Percentiles rank a stretch among this genome's conserved stretches.
These are phyloP conservation scores for Phytophthora sp. DNA, from an alignment of 352 stramenopile genomes.

Conservation along the genomic window DNA sequence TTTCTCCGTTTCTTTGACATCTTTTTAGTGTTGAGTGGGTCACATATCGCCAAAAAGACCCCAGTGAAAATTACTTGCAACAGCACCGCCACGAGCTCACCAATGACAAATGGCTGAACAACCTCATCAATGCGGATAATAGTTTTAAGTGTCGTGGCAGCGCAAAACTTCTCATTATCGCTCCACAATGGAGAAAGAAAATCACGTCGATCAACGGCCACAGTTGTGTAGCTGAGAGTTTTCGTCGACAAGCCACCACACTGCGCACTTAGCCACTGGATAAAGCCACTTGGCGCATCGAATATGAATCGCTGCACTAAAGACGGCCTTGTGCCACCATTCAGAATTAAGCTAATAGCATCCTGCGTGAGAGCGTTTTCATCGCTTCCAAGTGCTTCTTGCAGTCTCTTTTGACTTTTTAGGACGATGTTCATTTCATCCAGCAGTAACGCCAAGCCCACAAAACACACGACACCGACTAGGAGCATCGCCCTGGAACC, in stretches of 20 bases:
- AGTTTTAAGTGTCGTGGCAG: neutral
- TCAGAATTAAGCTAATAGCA: slow-evolving; percentile 37
- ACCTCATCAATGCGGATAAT: slow-evolving; percentile 10
- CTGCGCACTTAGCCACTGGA: slow-evolving; percentile 40
- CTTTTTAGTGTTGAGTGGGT: slow-evolving; percentile 1
- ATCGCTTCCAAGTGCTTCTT: neutral
- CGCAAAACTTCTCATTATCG: slow-evolving; percentile 11
- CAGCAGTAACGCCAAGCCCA: slow-evolving; percentile 23
- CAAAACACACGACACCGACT: slow-evolving; percentile 7
- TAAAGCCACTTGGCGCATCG: slow-evolving; percentile 50
- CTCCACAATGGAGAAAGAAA: slow-evolving; percentile 47
- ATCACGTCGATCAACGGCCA: slow-evolving; percentile 6
- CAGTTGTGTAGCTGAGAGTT: slow-evolving; percentile 1
- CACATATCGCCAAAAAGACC: slow-evolving; percentile 12
- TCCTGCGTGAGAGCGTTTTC: slow-evolving; percentile 23
- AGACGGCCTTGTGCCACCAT: slow-evolving; percentile 42
- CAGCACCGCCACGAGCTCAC: slow-evolving; percentile 8
- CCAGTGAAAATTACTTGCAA: slow-evolving; percentile 25
- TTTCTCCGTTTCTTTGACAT: slow-evolving; percentile 12
- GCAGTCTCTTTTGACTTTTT: slow-evolving; percentile 41
- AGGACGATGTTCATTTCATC: slow-evolving; percentile 36
- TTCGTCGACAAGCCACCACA: slow-evolving; percentile 13
- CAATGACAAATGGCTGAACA: slow-evolving; percentile 13
- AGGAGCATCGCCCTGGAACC: slow-evolving; percentile 23
- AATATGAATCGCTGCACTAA: slow-evolving; percentile 59